Evolutionary conservation across 140 eudicot species (phyloP).

Genomic region (Oenanthe javanica): DNA sequence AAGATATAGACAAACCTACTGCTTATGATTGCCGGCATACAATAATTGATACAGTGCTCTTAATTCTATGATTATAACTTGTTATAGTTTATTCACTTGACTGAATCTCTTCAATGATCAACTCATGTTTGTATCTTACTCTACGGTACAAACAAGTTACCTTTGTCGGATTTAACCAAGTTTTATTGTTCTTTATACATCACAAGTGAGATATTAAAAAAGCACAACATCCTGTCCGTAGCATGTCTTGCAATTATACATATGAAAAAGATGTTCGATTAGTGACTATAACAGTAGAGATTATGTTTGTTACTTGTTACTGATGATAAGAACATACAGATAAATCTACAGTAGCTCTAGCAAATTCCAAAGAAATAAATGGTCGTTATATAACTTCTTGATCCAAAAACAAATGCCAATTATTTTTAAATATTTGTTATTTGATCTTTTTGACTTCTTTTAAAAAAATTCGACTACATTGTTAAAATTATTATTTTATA

Average conservation of each 20-base stretch:
- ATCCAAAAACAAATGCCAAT: not conserved
- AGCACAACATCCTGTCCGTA: not conserved
- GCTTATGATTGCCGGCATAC: not conserved
- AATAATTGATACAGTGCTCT: not conserved
- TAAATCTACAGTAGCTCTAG: not conserved
- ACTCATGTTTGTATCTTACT: not conserved
- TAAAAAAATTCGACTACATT: too few relatives aligned
- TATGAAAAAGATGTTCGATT: not conserved
- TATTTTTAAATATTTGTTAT: too few relatives aligned
- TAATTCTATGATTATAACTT: not conserved
- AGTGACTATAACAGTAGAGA: not conserved
- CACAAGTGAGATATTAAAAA: not conserved
- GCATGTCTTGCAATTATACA: not conserved
- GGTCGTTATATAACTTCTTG: not conserved
- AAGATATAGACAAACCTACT: not conserved
- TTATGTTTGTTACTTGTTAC: not conserved
- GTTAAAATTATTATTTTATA: too few relatives aligned
- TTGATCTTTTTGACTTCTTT: too few relatives aligned
- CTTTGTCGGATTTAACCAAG: not conserved
- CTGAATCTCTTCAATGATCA: not conserved
- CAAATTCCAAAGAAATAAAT: not conserved
- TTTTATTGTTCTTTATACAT: not conserved
- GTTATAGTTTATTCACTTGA: not conserved
- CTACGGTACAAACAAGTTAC: not conserved
- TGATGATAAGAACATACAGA: not conserved